Conservation (phyloP, 495 filamentous ascomycete genomes). For the Trichoderma reesei region DNA sequence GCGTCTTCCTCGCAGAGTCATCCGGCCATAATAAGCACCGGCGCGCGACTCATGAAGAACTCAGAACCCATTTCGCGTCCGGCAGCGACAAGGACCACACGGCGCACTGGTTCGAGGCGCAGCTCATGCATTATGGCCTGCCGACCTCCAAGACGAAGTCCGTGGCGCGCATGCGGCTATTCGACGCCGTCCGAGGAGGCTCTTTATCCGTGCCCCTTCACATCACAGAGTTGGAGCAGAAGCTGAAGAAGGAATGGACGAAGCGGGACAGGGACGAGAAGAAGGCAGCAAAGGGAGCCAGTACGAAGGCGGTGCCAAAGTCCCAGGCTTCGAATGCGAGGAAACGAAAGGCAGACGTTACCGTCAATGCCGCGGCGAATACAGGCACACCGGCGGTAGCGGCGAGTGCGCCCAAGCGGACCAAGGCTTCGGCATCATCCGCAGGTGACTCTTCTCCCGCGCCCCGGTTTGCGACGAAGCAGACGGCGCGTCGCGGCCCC, state of each 20-base stretch:
- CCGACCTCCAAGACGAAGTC: slow-evolving; percentile 43
- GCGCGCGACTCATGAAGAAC: slow-evolving; percentile 37
- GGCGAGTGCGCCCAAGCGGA: background rate
- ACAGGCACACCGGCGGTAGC: background rate
- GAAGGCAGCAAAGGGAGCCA: background rate
- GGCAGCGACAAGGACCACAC: slow-evolving; percentile 35
- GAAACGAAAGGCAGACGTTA: slow-evolving; percentile 27
- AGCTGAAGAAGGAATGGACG: slow-evolving; percentile 43
- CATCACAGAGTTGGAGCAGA: slow-evolving; percentile 36
- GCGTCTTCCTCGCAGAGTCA: slow-evolving; percentile 38
- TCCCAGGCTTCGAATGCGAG: slow-evolving; percentile 13
- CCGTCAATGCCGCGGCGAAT: background rate
- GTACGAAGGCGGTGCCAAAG: background rate
- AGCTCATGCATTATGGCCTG: slow-evolving; percentile 51
- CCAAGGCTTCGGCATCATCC: no score
- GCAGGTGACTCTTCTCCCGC: no score
- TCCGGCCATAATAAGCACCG: slow-evolving; percentile 40
- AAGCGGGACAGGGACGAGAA: slow-evolving; percentile 36
- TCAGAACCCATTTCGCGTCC: slow-evolving; percentile 32
- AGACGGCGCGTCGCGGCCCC: background rate
- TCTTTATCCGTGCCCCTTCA: slow-evolving; percentile 34
- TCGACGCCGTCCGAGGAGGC: slow-evolving; percentile 38
- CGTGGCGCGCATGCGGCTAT: slow-evolving; percentile 45
- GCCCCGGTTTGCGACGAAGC: background rate
- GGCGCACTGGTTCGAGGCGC: slow-evolving; percentile 48